Percentiles rank a stretch among this genome's conserved stretches.
These are phyloP conservation scores for Berkeleyomyces basicola DNA, from an alignment of 2,329 filamentous ascomycete species.

Conservation along the genomic window DNA sequence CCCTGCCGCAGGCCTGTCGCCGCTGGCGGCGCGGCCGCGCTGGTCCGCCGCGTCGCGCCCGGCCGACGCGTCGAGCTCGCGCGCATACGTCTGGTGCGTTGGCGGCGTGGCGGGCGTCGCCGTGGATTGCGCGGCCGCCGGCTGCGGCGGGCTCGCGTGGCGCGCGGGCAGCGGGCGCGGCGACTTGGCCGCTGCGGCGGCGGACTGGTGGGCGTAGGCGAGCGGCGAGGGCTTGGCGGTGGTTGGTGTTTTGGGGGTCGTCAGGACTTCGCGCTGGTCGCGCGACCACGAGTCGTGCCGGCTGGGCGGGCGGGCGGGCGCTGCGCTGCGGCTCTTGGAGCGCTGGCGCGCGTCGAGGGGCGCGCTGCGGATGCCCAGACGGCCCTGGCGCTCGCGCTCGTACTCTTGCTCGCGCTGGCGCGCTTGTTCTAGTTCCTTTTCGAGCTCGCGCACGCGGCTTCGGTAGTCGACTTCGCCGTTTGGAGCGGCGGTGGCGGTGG, in stretches of 20 bases:
- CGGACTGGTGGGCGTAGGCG: constrained; percentile 27
- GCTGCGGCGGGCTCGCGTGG: constrained; percentile 4
- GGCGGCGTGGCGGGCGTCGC: constrained; percentile 25
- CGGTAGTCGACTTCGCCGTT: constrained; percentile 34
- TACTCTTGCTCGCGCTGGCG: constrained; percentile 47
- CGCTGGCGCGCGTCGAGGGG: constrained; percentile 19
- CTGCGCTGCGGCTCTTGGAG: constrained; percentile 24
- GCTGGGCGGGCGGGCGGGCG: constrained; percentile 27
- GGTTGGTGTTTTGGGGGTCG: constrained; percentile 19
- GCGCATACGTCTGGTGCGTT: constrained; percentile 34
- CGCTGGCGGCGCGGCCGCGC: constrained; percentile 40
- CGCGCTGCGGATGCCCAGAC: constrained; percentile 21
- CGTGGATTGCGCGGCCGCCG: constrained; percentile 14
- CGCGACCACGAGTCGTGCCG: constrained; percentile 47
- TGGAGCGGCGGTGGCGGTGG: constrained; percentile 20
- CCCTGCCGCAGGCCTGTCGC: constrained; percentile 45
- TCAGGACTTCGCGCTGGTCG: constrained; percentile 48
- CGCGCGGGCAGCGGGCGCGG: constrained; percentile 30
- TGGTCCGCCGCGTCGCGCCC: constrained; percentile 48
- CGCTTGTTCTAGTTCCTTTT: constrained; percentile 49
- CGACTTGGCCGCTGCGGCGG: constrained; percentile 15
- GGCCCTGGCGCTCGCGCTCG: constrained; percentile 38
- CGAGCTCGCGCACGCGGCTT: constrained; percentile 61
- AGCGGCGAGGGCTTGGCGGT: constrained; percentile 22
- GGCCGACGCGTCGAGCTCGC: constrained; percentile 37